phyloP scores from a whole-genome alignment of 345 rosid species.

The Camelina sativa region DNA sequence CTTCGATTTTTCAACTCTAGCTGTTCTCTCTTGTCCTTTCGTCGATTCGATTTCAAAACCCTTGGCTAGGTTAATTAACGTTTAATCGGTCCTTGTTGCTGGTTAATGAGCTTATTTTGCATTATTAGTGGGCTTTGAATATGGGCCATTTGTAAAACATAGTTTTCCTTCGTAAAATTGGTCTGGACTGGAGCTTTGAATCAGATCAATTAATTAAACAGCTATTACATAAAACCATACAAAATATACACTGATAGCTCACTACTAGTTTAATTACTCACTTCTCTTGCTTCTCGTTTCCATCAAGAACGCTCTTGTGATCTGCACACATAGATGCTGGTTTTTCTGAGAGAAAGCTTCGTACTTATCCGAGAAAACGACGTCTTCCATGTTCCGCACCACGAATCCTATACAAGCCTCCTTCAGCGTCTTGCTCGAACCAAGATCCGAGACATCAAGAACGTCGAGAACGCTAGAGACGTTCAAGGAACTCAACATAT shows the following conservation, averaged over 20 bases:
- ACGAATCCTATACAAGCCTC: constrained; percentile 61
- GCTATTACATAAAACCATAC: neutral
- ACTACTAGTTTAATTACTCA: constrained; percentile 10
- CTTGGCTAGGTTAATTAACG: neutral
- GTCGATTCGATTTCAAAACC: neutral
- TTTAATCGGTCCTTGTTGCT: neutral
- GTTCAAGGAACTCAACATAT: constrained; percentile 57
- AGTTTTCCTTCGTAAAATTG: neutral
- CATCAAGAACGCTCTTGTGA: constrained; percentile 66
- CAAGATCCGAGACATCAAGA: constrained; percentile 63
- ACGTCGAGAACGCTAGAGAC: constrained; percentile 61
- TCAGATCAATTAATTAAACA: neutral
- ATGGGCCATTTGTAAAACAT: neutral
- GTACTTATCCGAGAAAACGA: constrained; percentile 60
- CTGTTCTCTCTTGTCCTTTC: neutral
- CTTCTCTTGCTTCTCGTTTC: constrained; percentile 53
- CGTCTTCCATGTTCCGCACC: constrained; percentile 63
- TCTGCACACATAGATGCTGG: constrained; percentile 62
- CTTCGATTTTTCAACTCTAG: neutral
- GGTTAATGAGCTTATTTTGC: neutral
- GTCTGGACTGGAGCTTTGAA: neutral
- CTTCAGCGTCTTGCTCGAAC: constrained; percentile 57
- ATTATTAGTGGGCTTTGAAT: neutral
- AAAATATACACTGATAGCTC: neutral
- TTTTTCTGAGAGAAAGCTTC: constrained; percentile 66